Evolutionary conservation across 1,284 basidiomycete species (phyloP), one percentile per base, ranked within the genome.

Genomic region (Cutaneotrichosporon dermatis): DNA sequence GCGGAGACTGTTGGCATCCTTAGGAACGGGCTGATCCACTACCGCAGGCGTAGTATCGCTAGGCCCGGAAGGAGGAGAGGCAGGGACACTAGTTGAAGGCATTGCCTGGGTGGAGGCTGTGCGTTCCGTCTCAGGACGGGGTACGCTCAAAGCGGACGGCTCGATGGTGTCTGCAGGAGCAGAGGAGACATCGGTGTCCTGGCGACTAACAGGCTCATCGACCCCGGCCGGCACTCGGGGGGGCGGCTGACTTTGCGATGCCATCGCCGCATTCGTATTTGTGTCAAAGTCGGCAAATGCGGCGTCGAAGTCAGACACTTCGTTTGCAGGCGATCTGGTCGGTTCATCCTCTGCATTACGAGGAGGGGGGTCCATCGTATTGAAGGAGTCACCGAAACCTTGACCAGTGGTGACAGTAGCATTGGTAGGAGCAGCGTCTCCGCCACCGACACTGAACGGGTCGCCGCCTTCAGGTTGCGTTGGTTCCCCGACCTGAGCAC

Each of bases 221-320:
- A 25, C 25, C 25, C 25, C 25, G 25, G 25, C 25, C 25, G 25
- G 25, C 25, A 25, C 25, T 25, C 25, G 25, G 25, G 25, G 25
- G 25, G 25, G 25, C 25, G 25, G 25, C 25, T 25, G 25, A 25
- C 25, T 25, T 25, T 25, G 25, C 25, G 25, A 25, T 25, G 25
- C 25, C 25, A 25, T 25, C 25, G 25, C 25, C 25, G 25, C 25
- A 25, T 25, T 25, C 25, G 25, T 25, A 25, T 40, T 40, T 12
- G 39, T 40, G 42, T 91, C 88, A 65, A 92, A 89, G 51, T 86
- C 87, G 60, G 81, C 85, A 46, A 83, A 74, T 1, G 71, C 67
- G 9, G 68, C 55, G 52, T 69, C 68, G 48, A 74, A 67, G 57
- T 70, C 66, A 3, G 69, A 84, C n/a, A 81, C 78, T 13, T 57